Conservation (phyloP, 2,329 filamentous ascomycete species). For the Fusarium redolens region DNA sequence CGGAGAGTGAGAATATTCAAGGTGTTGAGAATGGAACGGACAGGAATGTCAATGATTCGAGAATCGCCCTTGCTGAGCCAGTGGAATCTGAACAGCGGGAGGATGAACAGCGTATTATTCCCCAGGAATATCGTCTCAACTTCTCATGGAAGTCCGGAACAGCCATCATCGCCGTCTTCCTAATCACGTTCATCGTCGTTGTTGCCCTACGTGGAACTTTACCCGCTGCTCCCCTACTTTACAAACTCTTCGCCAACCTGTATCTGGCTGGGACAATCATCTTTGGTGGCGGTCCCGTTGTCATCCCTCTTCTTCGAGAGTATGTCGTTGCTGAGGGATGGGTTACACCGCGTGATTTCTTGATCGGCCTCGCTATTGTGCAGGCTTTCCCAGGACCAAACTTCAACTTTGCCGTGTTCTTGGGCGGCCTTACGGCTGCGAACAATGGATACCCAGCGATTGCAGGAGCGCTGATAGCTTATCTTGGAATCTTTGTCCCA, state of each 20-base stretch:
- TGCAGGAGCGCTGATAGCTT: conserved; percentile 63
- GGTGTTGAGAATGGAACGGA: not conserved
- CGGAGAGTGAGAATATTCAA: fast-evolving
- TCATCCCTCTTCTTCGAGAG: conserved; percentile 71
- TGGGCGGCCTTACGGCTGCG: conserved; percentile 62
- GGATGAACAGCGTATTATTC: conserved; percentile 45
- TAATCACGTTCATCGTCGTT: conserved; percentile 66
- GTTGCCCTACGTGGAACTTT: conserved; percentile 62
- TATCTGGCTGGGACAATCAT: conserved; percentile 79
- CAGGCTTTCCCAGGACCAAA: conserved; percentile 71
- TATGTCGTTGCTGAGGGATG: conserved; percentile 75
- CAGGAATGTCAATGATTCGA: fast-evolving
- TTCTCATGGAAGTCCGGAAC: conserved; percentile 60
- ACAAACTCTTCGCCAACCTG: conserved; percentile 76
- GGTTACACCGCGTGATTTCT: conserved; percentile 77
- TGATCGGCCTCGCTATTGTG: conserved; percentile 77
- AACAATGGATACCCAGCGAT: conserved; percentile 51
- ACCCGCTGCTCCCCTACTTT: conserved; percentile 57
- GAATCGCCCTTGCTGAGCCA: not conserved
- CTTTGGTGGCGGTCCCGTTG: conserved; percentile 73
- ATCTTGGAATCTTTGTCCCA: conserved; percentile 63
- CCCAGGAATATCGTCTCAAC: conserved; percentile 48
- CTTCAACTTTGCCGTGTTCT: conserved; percentile 67
- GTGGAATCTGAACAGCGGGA: no score
- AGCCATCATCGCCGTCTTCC: conserved; percentile 59